Evolutionary conservation across 2,329 filamentous ascomycete genomes (phyloP), one percentile per base, ranked within the genome.

Genomic region (Trichocomaceae sp.): DNA sequence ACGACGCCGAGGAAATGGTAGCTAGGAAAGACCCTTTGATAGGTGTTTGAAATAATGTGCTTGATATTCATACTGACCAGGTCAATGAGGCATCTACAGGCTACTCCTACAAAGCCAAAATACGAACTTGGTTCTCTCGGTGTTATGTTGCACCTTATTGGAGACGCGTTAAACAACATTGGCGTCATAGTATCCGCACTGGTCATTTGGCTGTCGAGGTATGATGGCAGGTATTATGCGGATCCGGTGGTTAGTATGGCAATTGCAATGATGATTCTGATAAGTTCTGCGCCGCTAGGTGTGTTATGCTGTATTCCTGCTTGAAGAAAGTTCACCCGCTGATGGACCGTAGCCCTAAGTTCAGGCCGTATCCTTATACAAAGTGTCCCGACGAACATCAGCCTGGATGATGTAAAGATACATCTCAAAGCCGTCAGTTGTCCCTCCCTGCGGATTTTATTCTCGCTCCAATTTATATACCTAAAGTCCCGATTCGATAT

Each of bases 111-210:
- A 71, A 0, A 74, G 74, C 1, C 76, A 75, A 15, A 19, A 8
- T 49, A 53, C 55, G 84, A 90, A 64, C 74, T 90, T n/a, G 85
- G 83, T 10, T 85, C 88, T 75, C 72, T 87, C 58, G 86, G 84
- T 1, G 85, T 88, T 1, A 64, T 90, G 10, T 70, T 88, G 13
- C 87, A 91, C 62, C 80, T 90, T 23, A 63, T 87, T 2, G 84
- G 86, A 31, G 87, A 91, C 63, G 85, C 85, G 5, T 76, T 86
- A 59, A 90, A 90, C 71, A 91, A 91, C 61, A 68, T 90, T 10
- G 86, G 86, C 9, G 86, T 91, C 57, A 88, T 90, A 48, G 73
- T 85, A 35, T 80, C 86, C 0, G 85, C 84, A 0, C 63, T 85
- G 2, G 75, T 88, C 31, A 86, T 90, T 66, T 89, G 85, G 86